A percentile compares a stretch with the other conserved stretches of the same genome.
Conservation (phyloP, 2,329 filamentous ascomycete species). For the Monosporascus sp. region DNA sequence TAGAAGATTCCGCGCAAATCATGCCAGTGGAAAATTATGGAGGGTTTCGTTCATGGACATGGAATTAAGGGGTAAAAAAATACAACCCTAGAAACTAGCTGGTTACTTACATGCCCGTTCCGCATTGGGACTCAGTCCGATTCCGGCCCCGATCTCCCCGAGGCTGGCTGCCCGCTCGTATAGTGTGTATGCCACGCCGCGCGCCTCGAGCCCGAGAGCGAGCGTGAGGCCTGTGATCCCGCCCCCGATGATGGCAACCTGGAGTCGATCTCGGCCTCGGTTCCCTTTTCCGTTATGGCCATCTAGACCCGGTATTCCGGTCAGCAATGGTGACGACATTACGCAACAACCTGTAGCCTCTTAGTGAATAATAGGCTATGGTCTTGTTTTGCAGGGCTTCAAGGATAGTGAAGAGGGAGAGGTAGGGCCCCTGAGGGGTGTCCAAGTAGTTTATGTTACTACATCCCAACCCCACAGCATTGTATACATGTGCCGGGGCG, state of each 20-base stretch:
- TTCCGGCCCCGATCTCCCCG: constrained; percentile 32
- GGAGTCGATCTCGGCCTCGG: background rate
- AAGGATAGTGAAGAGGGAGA: background rate
- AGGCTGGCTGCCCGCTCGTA: constrained; percentile 30
- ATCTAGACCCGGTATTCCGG: background rate
- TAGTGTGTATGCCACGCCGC: constrained; percentile 25
- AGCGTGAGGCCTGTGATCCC: constrained; percentile 34
- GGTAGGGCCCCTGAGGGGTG: background rate
- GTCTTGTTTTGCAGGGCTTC: no score
- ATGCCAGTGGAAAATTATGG: no score
- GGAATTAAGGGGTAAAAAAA: no score
- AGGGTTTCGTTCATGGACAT: no score
- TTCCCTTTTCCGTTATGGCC: constrained; percentile 2
- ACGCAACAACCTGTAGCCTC: background rate
- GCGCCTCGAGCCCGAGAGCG: constrained; percentile 25
- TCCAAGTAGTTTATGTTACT: background rate
- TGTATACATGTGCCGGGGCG: no score
- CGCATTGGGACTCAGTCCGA: constrained; percentile 30
- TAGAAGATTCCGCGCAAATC: no score
- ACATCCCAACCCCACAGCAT: no score
- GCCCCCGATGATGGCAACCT: constrained; percentile 33
- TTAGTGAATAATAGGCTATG: background rate
- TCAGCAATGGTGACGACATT: constrained; percentile 1
- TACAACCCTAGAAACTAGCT: no score
- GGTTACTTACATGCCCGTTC: constrained; percentile 13